Base-by-base conservation (phyloP, 2,329 filamentous ascomycete species). In the Nigrograna mackinnonii region DNA sequence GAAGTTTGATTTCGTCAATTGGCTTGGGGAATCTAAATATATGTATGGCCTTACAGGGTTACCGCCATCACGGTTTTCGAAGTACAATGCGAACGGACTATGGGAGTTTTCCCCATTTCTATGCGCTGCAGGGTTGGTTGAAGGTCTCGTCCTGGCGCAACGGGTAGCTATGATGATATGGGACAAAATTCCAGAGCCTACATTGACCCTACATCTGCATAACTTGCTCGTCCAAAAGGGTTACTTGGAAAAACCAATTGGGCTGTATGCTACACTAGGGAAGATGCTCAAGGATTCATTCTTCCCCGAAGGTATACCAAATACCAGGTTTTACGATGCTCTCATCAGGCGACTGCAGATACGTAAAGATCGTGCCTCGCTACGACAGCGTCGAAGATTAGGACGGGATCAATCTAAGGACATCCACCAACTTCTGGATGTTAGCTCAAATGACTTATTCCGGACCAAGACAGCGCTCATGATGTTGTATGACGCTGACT, bases 91-190 rank as follows among this genome's bases (percentile, higher is more conserved):
- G 1, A 76, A 78, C 35, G 74, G 74, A 0, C 57, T 79, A 1
- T 78, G 71, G 68, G 68, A 74, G 14, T 76, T 74, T 41, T 79
- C 72, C 3, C 77, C 76, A 0, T 78, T 70, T 26, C 62, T 78
- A 2, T 78, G 75, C 26, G 76, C 74, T 13, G 66, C 67, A 9
- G 72, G 73, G 0, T 59, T 79, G 5, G 55, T 65, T 35, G 75
- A 79, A 47, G 71, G 57, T 2, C 62, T 79, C 0, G 68, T 75
- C 22, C 37, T 74, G 14, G 49, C 63, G 0, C 76, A 73, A 43
- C 46, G 50, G 2, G 36, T 57, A 6, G 50, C 55, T 20, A 58
- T 76, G 46, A 3, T 46, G 1, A 6, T 78, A 0, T 75, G 69
- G 68, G 74, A 77, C 7, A 41, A 34, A 3, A 54, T 73, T 1